phyloP scores from a whole-genome alignment of 208 protist genomes.

The Acanthamoeba healyi region DNA sequence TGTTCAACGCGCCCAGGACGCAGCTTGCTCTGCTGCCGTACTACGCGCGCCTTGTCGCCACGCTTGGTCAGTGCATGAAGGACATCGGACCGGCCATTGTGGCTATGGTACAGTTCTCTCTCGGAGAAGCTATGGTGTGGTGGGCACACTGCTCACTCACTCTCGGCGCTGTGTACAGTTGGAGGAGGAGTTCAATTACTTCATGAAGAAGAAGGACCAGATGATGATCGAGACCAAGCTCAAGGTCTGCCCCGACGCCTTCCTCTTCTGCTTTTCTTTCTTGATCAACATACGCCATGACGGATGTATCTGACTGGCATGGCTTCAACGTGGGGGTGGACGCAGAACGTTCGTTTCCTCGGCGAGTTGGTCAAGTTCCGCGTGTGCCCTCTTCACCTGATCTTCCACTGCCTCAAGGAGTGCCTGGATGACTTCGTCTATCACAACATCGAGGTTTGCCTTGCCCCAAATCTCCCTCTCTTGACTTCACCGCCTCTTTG shows the following conservation, averaged over 20 bases:
- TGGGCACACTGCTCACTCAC: no score
- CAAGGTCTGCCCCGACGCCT: not conserved
- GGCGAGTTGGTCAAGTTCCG: slow-evolving; percentile 88
- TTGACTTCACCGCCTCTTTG: not conserved
- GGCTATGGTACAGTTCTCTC: slow-evolving; percentile 57
- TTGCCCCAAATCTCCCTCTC: not conserved
- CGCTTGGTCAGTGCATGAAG: slow-evolving; percentile 73
- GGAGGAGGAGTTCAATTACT: slow-evolving; percentile 87
- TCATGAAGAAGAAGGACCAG: slow-evolving; percentile 83
- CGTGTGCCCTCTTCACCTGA: slow-evolving; percentile 68
- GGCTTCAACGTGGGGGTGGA: no score
- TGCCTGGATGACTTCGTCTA: slow-evolving; percentile 89
- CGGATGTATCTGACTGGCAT: not conserved
- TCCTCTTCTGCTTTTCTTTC: not conserved
- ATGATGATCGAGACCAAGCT: slow-evolving; percentile 86
- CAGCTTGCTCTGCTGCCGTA: slow-evolving; percentile 85
- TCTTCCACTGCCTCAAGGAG: slow-evolving; percentile 83
- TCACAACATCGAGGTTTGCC: slow-evolving; percentile 87
- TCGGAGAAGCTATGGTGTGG: no score
- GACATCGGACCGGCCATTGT: slow-evolving; percentile 80
- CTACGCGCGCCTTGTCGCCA: slow-evolving; percentile 83
- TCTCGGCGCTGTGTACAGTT: no score
- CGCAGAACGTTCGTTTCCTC: slow-evolving; percentile 85
- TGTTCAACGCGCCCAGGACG: slow-evolving; percentile 83
- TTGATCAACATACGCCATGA: not conserved